A percentile compares a stretch with the other conserved stretches of the same genome.
phyloP scores from a whole-genome alignment of 2,329 filamentous ascomycete genomes.

The Atkinsonella texensis region DNA sequence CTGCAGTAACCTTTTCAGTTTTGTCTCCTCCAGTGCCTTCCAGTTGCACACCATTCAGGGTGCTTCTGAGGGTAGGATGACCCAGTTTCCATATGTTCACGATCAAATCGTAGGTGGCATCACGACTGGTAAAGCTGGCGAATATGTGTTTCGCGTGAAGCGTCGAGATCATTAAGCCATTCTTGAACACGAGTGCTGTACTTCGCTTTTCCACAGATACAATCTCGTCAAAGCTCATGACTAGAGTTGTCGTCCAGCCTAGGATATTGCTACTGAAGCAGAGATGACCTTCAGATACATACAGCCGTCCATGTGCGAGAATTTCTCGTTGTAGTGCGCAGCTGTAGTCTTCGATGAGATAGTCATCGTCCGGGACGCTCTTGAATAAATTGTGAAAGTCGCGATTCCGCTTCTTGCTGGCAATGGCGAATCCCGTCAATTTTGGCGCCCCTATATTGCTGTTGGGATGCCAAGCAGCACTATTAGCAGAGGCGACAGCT shows the following conservation, averaged over 20 bases:
- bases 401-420: constrained; percentile 88
- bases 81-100: constrained; percentile 98
- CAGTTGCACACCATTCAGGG: constrained; percentile 74
- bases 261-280: constrained; percentile 99
- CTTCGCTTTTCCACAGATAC: constrained; percentile 95
- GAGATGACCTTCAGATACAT: constrained; percentile 92
- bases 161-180: constrained; percentile 93
- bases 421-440: constrained; percentile 88
- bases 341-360: constrained; percentile 96
- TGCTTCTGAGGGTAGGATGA: constrained; percentile 83
- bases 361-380: constrained; percentile 95
- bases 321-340: constrained; percentile 94
- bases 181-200: constrained; percentile 90
- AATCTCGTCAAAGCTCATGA: constrained; percentile 97
- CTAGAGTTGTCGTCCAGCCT: constrained; percentile 92
- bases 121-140: constrained; percentile 85
- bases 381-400: constrained; percentile 92
- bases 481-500: constrained; percentile 57
- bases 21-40: constrained; percentile 79
- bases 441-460: constrained; percentile 52
- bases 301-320: constrained; percentile 81
- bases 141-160: constrained; percentile 92
- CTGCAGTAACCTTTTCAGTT: constrained; percentile 65
- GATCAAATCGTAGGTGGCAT: constrained; percentile 93
- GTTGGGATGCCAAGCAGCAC: constrained; percentile 54